Evolutionary conservation across 2,329 filamentous ascomycete species (phyloP), one percentile per base, ranked within the genome.

Genomic region (Trichoderma oligosporum): DNA sequence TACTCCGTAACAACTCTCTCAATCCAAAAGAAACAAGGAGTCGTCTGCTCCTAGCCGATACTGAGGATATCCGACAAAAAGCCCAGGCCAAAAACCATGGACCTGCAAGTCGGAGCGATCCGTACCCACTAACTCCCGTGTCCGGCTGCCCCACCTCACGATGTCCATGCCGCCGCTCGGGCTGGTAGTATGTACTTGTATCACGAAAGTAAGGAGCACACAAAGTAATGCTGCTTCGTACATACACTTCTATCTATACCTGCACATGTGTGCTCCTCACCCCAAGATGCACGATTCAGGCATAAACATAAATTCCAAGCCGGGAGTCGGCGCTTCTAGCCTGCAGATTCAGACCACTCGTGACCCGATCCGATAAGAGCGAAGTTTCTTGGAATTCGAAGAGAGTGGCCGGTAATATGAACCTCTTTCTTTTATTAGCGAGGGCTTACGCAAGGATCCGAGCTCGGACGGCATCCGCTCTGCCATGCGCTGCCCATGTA

Each of bases 31-130:
- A 20, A 24, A 29, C 12, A 39, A 14, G n/a, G 5, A 7, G 6
- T 39, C 16, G 45, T 22, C 29, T 41, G 45, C 53, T 44, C 18
- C 35, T 49, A 49, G 46, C 45, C 46, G 38, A 44, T 38, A 41
- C 16, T 55, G 52, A 55, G 25, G 52, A 55, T 41, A 55, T 55
- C 52, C 52, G 52, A 55, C 52, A 55, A 35, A n/a, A 46, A 4
- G 47, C 22, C 45, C 24, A 41, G 11, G 18, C 36, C 33, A 44
- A 56, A 45, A 29, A 33, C 47, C 39, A 42, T 56, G 36, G 24
- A 20, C 52, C 56, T 59, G 57, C 57, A 56, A 41, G 51, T 56
- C 49, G 57, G 57, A 59, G 57, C 57, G 57, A 59, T 59, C 57
- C 57, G 57, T 59, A 59, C 57, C 57, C 57, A 59, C 57, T 29